Evolutionary conservation across 352 stramenopile species (phyloP).

Genomic region (Hyphochytrium catenoides): DNA sequence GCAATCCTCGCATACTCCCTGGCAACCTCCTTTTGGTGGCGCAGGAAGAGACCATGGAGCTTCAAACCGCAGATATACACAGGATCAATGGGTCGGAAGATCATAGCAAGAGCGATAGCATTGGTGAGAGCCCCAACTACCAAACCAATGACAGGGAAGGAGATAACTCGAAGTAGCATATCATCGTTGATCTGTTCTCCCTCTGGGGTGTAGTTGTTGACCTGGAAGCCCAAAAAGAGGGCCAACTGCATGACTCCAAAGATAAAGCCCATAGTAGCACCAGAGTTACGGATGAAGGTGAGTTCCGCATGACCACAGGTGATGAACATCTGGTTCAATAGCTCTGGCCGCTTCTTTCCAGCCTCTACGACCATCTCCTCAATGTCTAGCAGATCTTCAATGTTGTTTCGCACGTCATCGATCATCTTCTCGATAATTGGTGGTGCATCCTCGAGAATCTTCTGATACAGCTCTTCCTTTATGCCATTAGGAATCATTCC

Average conservation of each 20-base stretch:
- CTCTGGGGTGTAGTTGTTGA: too few species aligned
- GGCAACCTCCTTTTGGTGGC: conserved; percentile 68
- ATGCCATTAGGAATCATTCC: conserved; percentile 37
- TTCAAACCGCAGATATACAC: conserved; percentile 60
- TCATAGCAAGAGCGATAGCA: conserved; percentile 79
- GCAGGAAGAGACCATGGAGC: conserved; percentile 82
- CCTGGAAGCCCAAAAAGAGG: conserved; percentile 48
- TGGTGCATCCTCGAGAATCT: conserved; percentile 73
- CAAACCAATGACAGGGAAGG: conserved; percentile 70
- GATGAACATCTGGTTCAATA: conserved; percentile 84
- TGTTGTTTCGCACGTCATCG: conserved; percentile 79
- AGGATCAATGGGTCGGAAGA: conserved; percentile 69
- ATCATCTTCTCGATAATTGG: conserved; percentile 77
- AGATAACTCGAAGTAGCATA: conserved; percentile 33
- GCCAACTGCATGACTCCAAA: conserved; percentile 66
- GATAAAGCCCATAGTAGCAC: conserved; percentile 65
- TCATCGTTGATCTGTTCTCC: too few species aligned
- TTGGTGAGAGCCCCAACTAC: conserved; percentile 93
- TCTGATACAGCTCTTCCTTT: conserved; percentile 75
- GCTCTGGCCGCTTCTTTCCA: conserved; percentile 79
- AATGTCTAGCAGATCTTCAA: conserved; percentile 83
- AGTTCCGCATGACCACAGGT: conserved; percentile 72
- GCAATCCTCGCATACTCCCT: conserved; percentile 63
- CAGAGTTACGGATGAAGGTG: conserved; percentile 69
- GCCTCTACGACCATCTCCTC: conserved; percentile 82